Conservation (phyloP, 176 grass and related monocot species). For the Carex cristatella region DNA sequence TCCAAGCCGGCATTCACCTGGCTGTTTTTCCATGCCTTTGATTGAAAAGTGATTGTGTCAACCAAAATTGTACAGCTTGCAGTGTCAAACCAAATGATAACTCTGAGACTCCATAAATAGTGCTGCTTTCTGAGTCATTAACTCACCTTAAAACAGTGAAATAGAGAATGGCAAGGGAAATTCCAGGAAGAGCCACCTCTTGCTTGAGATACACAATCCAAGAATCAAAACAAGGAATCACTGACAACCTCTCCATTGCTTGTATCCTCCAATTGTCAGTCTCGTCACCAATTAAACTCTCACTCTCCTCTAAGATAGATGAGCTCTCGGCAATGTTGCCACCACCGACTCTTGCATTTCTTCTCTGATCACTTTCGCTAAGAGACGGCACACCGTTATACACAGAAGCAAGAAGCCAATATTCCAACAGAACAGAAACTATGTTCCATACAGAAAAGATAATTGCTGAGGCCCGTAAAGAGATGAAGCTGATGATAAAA, state of each 20-base stretch:
- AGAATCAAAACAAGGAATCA: conserved; percentile 62
- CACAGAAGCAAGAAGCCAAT: conserved; percentile 74
- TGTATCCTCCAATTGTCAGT: conserved; percentile 27
- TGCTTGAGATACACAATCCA: conserved; percentile 70
- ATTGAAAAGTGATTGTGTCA: neutral
- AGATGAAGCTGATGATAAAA: conserved; percentile 81
- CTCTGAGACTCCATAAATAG: neutral
- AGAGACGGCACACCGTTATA: conserved; percentile 71
- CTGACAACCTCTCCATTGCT: conserved; percentile 31
- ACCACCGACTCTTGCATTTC: neutral
- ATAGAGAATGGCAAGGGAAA: conserved; percentile 76
- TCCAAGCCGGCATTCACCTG: neutral
- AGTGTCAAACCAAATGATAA: neutral
- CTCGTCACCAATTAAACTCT: conserved; percentile 12
- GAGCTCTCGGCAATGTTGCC: conserved; percentile 16
- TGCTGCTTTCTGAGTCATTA: neutral
- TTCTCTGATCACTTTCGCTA: conserved; percentile 27
- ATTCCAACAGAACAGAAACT: conserved; percentile 53
- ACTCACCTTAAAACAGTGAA: conserved; percentile 65
- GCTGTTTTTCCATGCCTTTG: neutral
- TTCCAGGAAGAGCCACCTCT: conserved; percentile 69
- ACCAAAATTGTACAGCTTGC: neutral
- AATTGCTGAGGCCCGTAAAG: conserved; percentile 57
- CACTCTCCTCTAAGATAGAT: conserved; percentile 9
- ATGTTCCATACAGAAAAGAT: conserved; percentile 61